Conservation (phyloP, 108 stramenopile species). For the Schizochytrium sp. region DNA sequence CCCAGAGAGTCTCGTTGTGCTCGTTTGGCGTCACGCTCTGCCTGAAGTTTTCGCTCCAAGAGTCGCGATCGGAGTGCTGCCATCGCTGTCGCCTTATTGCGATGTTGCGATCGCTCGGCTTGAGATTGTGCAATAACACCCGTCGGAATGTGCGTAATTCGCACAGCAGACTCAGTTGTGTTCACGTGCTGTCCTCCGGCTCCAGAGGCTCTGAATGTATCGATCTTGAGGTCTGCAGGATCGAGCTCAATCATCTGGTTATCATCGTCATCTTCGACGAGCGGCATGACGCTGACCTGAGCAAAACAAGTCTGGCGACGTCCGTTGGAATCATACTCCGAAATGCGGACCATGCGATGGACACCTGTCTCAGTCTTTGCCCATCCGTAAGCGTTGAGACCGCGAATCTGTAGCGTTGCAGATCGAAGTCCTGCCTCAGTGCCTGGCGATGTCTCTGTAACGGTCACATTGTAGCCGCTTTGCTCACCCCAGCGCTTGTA, state of each 20-base stretch:
- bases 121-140: constrained; percentile 93
- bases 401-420: constrained; percentile 82
- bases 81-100: constrained; percentile 94
- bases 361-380: constrained; percentile 94
- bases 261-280: constrained; percentile 74
- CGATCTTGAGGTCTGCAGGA: constrained; percentile 85
- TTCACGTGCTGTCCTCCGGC: constrained; percentile 99
- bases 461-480: constrained; percentile 84
- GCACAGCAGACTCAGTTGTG: constrained; percentile 96
- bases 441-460: constrained; percentile 75
- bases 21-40: constrained; percentile 74
- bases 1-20: constrained; percentile 45
- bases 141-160: constrained; percentile 96
- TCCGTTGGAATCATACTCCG: constrained; percentile 89
- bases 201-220: constrained; percentile 90
- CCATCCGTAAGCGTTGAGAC: constrained; percentile 86
- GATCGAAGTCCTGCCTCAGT: constrained; percentile 86
- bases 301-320: constrained; percentile 94
- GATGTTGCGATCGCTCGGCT: constrained; percentile 96
- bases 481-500: constrained; percentile 85
- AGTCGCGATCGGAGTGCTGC: constrained; percentile 87
- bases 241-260: constrained; percentile 70
- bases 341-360: constrained; percentile 96
- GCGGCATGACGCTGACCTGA: constrained; percentile 91
- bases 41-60: constrained; percentile 75